These are phyloP conservation scores for Euclidium syriacum DNA, from an alignment of 345 rosid species.

Conservation along the genomic window DNA sequence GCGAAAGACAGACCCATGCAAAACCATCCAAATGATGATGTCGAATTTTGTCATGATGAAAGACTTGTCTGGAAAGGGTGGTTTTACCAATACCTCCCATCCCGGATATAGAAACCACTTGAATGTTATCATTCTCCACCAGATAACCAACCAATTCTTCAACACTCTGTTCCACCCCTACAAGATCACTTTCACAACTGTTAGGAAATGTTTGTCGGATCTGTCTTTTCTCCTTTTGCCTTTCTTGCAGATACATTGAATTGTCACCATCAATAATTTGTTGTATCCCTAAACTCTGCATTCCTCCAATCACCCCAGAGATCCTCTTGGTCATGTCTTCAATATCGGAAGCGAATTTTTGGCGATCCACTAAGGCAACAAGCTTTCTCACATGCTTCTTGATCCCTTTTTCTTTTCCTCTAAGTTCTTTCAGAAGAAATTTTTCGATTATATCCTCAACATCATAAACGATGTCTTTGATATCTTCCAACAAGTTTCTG, in stretches of 20 bases:
- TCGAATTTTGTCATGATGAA: constrained; percentile 14
- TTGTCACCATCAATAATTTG: not conserved
- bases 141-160: constrained; percentile 16
- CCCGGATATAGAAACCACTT: constrained; percentile 33
- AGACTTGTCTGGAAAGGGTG: constrained; percentile 32
- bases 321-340: constrained; percentile 24
- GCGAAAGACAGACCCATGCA: constrained; percentile 39
- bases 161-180: constrained; percentile 33
- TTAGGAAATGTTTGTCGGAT: constrained; percentile 19
- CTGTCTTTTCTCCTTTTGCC: not conserved
- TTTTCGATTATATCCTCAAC: constrained; percentile 31
- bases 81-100: constrained; percentile 57
- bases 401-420: not conserved
- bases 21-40: constrained; percentile 19
- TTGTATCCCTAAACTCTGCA: constrained; percentile 25
- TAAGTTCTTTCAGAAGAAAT: constrained; percentile 5
- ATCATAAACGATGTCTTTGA: constrained; percentile 25
- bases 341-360: not conserved
- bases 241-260: not conserved
- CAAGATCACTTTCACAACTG: constrained; percentile 25
- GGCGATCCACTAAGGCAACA: not conserved
- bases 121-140: not conserved
- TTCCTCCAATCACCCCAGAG: constrained; percentile 15
- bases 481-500: constrained; percentile 26
- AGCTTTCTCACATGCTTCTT: not conserved